phyloP scores from a whole-genome alignment of 306 rosid species.

The Vigna reflexopilosa region DNA sequence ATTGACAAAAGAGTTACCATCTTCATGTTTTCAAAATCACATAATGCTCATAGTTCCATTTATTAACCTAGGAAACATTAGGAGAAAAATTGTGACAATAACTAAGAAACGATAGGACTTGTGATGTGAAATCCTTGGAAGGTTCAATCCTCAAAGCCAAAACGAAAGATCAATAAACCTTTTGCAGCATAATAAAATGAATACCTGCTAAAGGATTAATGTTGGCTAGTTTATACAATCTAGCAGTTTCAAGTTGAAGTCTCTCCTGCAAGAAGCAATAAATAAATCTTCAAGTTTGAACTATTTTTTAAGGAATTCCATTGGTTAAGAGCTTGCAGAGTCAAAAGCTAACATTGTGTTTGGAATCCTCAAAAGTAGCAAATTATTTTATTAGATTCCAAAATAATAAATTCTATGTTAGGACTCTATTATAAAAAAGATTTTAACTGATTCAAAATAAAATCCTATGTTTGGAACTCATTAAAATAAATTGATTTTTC shows the following conservation, averaged over 20 bases:
- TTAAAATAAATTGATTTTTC: not conserved
- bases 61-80: slow-evolving; percentile 8
- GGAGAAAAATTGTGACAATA: not conserved
- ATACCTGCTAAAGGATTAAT: slow-evolving; percentile 98
- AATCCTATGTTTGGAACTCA: slow-evolving; percentile 8
- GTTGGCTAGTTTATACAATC: slow-evolving; percentile 87
- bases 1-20: slow-evolving; percentile 13
- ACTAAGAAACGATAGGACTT: slow-evolving; percentile 16
- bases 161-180: slow-evolving; percentile 18
- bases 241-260: slow-evolving; percentile 91
- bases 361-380: slow-evolving; percentile 27
- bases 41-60: slow-evolving; percentile 25
- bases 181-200: slow-evolving; percentile 17
- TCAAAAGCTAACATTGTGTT: slow-evolving; percentile 31
- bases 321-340: not conserved
- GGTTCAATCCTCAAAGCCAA: slow-evolving; percentile 5
- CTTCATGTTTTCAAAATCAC: slow-evolving; percentile 6
- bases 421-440: not conserved
- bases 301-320: not conserved
- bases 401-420: not conserved
- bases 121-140: slow-evolving; percentile 13
- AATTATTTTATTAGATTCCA: not conserved
- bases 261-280: slow-evolving; percentile 74
- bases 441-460: slow-evolving; percentile 25
- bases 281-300: slow-evolving; percentile 38